Evolutionary conservation across 2,329 filamentous ascomycete genomes (phyloP).

Genomic region (Ustulina deusta): DNA sequence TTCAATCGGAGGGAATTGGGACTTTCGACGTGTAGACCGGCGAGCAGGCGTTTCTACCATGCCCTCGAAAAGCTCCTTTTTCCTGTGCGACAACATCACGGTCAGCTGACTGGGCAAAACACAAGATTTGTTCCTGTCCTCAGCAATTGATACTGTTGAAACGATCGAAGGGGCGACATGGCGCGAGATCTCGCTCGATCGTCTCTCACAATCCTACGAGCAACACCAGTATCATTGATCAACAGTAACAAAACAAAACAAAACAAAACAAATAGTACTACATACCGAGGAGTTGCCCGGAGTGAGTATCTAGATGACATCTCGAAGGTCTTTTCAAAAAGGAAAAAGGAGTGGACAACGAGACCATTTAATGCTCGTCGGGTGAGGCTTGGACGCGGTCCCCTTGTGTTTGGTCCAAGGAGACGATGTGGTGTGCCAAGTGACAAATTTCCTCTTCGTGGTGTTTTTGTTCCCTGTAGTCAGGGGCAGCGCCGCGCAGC

Average conservation of each 20-base stretch:
- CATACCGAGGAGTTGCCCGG: conserved; percentile 42
- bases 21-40: conserved; percentile 62
- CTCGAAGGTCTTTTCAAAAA: conserved; percentile 19
- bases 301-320: conserved; percentile 43
- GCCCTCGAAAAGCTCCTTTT: conserved; percentile 71
- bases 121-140: not conserved
- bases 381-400: conserved; percentile 13
- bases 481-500: conserved; percentile 33
- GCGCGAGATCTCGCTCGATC: not conserved
- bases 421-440: conserved; percentile 32
- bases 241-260: conserved; percentile 13
- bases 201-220: not conserved
- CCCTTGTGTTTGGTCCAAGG: conserved; percentile 18
- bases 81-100: conserved; percentile 54
- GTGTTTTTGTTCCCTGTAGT: conserved; percentile 33
- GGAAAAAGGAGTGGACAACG: conserved; percentile 45
- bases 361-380: conserved; percentile 46
- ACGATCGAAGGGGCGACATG: not conserved
- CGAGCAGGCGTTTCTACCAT: conserved; percentile 70
- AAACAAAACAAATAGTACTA: conserved; percentile 25
- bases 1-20: conserved; percentile 58
- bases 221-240: not conserved
- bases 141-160: not conserved
- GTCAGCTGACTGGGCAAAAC: conserved; percentile 15
- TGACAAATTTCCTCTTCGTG: conserved; percentile 35